Evolutionary conservation across 2,329 filamentous ascomycete genomes (phyloP).

Genomic region (Graphilbum fragrans): DNA sequence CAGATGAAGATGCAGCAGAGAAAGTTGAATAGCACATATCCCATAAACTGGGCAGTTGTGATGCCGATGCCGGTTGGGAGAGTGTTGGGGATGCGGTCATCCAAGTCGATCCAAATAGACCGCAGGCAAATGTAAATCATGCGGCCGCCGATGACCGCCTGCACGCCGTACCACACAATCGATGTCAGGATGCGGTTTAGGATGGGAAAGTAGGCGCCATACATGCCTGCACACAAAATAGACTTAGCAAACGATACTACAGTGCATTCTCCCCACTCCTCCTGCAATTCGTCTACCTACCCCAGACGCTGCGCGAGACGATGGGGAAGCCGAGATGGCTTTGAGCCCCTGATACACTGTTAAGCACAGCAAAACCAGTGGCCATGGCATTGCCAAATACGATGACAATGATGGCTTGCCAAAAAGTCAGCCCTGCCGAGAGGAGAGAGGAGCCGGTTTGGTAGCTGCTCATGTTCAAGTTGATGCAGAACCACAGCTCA

Average conservation of each 20-base stretch:
- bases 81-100: slow-evolving; percentile 44
- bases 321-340: slow-evolving; percentile 89
- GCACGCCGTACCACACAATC: slow-evolving; percentile 48
- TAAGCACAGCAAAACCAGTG: slow-evolving; percentile 61
- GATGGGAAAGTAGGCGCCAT: slow-evolving; percentile 50
- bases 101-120: slow-evolving; percentile 44
- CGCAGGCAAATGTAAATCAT: slow-evolving; percentile 48
- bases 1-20: slow-evolving; percentile 25
- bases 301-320: slow-evolving; percentile 41
- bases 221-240: slow-evolving; percentile 39
- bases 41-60: slow-evolving; percentile 14
- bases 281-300: no score
- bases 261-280: no score
- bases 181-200: slow-evolving; percentile 31
- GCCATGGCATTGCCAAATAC: slow-evolving; percentile 28
- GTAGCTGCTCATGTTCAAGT: neutral
- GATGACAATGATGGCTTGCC: slow-evolving; percentile 32
- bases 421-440: slow-evolving; percentile 25
- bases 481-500: neutral
- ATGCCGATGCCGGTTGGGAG: slow-evolving; percentile 13
- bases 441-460: neutral
- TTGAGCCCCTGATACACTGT: slow-evolving; percentile 68
- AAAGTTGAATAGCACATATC: slow-evolving; percentile 16
- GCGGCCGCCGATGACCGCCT: slow-evolving; percentile 74
- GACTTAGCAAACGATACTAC: neutral